phyloP scores from a whole-genome alignment of 495 filamentous ascomycete genomes.

The Xylaria longipes region DNA sequence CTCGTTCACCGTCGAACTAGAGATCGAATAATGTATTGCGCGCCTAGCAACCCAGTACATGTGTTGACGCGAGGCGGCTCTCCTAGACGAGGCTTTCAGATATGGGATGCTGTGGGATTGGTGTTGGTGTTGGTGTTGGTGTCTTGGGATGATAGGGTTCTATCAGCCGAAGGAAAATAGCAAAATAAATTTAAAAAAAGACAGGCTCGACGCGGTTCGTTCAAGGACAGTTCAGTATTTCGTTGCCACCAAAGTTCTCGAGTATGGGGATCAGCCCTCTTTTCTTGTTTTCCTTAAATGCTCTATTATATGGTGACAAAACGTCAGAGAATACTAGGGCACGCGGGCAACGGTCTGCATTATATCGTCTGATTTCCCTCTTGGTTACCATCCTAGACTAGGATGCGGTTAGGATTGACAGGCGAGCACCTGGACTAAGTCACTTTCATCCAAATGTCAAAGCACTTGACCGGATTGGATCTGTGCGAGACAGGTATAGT shows the following conservation, averaged over 20 bases:
- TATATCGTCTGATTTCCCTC: constrained; percentile 59
- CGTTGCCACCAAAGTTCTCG: constrained; percentile 42
- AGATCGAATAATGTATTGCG: constrained; percentile 37
- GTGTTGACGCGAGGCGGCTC: constrained; percentile 37
- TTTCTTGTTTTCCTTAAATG: constrained; percentile 40
- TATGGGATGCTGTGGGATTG: constrained; percentile 38
- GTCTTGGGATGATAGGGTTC: constrained; percentile 28
- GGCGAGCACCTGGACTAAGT: constrained; percentile 52
- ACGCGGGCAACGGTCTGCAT: constrained; percentile 49
- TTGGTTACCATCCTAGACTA: constrained; percentile 44
- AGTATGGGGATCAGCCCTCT: constrained; percentile 40
- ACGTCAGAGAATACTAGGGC: constrained; percentile 42
- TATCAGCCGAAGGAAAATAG: constrained; percentile 36
- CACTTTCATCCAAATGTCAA: constrained; percentile 52
- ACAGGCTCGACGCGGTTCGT: constrained; percentile 40
- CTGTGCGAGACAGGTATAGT: constrained; percentile 57
- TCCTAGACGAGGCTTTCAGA: constrained; percentile 32
- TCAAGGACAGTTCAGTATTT: constrained; percentile 43
- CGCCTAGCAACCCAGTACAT: constrained; percentile 45
- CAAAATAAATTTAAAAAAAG: constrained; percentile 31
- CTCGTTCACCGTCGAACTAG: constrained; percentile 33
- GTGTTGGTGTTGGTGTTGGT: constrained; percentile 37
- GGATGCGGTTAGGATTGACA: constrained; percentile 44
- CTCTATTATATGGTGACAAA: constrained; percentile 44
- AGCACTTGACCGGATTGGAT: constrained; percentile 54